phyloP scores from a whole-genome alignment of 768 basidiomycete genomes.

The Daedaleopsis nitida region DNA sequence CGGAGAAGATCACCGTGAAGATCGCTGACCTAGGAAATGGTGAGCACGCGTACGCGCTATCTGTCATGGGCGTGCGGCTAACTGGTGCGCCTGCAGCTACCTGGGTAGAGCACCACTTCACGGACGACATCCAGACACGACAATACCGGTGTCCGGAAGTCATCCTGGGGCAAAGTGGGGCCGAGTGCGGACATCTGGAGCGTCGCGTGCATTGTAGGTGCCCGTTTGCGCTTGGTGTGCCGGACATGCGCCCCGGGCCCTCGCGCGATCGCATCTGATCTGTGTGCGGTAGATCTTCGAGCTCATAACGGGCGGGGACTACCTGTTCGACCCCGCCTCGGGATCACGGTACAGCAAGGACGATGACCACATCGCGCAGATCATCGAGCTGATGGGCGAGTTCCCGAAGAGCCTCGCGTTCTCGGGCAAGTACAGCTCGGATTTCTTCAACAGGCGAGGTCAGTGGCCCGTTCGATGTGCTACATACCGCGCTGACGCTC shows the following conservation, averaged over 20 bases:
- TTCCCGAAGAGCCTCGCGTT: slow-evolving; percentile 83
- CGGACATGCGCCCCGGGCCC: background rate
- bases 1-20: slow-evolving; percentile 89
- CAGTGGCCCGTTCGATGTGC: slow-evolving; percentile 22
- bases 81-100: slow-evolving; percentile 50
- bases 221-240: slow-evolving; percentile 7
- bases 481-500: background rate
- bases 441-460: slow-evolving; percentile 98
- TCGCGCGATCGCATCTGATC: slow-evolving; percentile 13
- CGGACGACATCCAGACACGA: slow-evolving; percentile 97
- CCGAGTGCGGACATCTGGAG: slow-evolving; percentile 97
- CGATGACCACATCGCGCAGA: slow-evolving; percentile 96
- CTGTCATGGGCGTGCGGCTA: slow-evolving; percentile 9
- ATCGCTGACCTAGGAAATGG: slow-evolving; percentile 98
- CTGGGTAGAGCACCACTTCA: slow-evolving; percentile 95
- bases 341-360: slow-evolving; percentile 96
- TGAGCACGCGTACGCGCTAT: slow-evolving; percentile 39
- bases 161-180: slow-evolving; percentile 92
- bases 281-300: slow-evolving; percentile 74
- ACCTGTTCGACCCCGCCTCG: slow-evolving; percentile 95
- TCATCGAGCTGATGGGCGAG: slow-evolving; percentile 94
- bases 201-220: slow-evolving; percentile 86
- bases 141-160: slow-evolving; percentile 99
- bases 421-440: slow-evolving; percentile 88
- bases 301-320: slow-evolving; percentile 94